Evolutionary conservation across 176 grass and related monocot species (phyloP).

Genomic region (Aegilops umbellulata): DNA sequence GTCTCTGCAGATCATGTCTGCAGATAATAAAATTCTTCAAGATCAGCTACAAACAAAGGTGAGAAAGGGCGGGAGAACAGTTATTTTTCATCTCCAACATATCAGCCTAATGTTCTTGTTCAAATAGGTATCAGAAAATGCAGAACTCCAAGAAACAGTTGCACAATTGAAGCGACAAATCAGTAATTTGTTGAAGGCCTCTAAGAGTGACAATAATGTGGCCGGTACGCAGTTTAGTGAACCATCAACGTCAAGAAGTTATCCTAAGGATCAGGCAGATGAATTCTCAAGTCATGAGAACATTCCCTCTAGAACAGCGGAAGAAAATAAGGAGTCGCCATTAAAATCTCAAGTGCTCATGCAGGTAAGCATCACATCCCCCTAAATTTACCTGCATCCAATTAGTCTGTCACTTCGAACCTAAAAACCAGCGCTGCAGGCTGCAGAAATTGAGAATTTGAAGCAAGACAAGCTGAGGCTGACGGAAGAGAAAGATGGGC

Average conservation of each 20-base stretch:
- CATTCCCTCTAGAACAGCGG: conserved; percentile 35
- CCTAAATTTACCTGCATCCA: not conserved
- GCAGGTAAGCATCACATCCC: conserved; percentile 48
- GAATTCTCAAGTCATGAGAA: conserved; percentile 35
- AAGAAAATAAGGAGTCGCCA: conserved; percentile 47
- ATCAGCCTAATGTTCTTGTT: conserved; percentile 34
- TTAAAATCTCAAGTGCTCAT: conserved; percentile 75
- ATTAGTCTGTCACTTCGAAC: conserved; percentile 18
- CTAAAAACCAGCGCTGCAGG: conserved; percentile 35
- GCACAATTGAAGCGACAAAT: conserved; percentile 58
- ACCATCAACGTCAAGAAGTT: conserved; percentile 33
- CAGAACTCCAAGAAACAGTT: conserved; percentile 67
- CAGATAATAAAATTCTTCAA: conserved; percentile 99
- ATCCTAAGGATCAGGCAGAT: conserved; percentile 33
- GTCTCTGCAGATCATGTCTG: conserved; percentile 88
- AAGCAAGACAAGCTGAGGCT: conserved; percentile 88
- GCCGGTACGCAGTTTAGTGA: conserved; percentile 42
- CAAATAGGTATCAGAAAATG: conserved; percentile 70
- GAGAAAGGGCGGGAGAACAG: conserved; percentile 5
- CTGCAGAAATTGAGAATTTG: conserved; percentile 86
- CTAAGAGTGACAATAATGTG: conserved; percentile 43
- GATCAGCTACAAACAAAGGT: conserved; percentile 94
- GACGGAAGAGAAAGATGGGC: conserved; percentile 76
- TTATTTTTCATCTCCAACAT: conserved; percentile 27
- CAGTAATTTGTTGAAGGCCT: conserved; percentile 41